Evolutionary conservation across 495 filamentous ascomycete genomes (phyloP), one percentile per base, ranked within the genome.

Genomic region (Aspergillus biplanus): DNA sequence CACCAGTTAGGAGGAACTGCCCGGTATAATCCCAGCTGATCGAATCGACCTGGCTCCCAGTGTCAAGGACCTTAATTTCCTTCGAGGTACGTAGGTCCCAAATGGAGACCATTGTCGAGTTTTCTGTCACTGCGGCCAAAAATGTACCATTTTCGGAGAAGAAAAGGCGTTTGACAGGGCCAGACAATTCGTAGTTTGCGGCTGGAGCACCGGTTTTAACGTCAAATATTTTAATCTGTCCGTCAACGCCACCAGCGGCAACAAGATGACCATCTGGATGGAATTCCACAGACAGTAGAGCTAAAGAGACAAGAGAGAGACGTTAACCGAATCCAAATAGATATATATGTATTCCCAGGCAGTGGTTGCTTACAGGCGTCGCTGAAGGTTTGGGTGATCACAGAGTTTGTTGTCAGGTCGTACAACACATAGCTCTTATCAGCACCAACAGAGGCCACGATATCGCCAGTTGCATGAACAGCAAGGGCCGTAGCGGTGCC

Each of bases 111-210:
- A 81, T 88, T 7, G 87, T 90, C 52, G 90, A 89, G 21, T 87
- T 87, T 67, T 89, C 86, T 27, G 85, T 84, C 15, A 87, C 86
- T 1, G 90, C 86, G 9, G 96, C 95, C 65, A 99, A 86, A 89
- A 92, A 97, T 63, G 89, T 94, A n/a, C 95, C 95, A 64, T 98
- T 99, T 75, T 99, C 96, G 0, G 93, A 97, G 79, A 99, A 99
- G 65, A 86, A 80, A 7, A 99, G 76, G 33, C 85, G 83, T 67
- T 88, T 85, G 33, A 97, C 84, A 0, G 91, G 84, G 3, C 85
- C 85, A 5, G 84, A 81, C 59, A 89, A 80, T 12, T 82, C 76
- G 72, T 93, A 94, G 68, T 81, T 84, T 15, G 90, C 90, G 16
- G 89, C 91, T 64, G 83, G 82, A 56, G 83, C 76, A 11, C 90